Evolutionary conservation across 2,329 filamentous ascomycete species (phyloP).

Genomic region (Coleophoma cylindrospora): DNA sequence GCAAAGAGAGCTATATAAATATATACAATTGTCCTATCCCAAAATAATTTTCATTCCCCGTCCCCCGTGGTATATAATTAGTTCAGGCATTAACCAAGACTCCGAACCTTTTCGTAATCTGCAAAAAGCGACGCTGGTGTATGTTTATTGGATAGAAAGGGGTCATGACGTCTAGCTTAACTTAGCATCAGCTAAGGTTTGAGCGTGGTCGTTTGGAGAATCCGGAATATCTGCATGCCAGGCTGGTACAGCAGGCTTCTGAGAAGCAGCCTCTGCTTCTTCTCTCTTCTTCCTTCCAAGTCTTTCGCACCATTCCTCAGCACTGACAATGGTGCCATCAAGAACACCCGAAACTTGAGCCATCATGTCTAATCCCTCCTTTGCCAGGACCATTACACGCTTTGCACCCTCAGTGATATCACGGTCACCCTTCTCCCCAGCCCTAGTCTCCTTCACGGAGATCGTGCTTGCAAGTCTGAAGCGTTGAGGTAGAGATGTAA

Average conservation of each 20-base stretch:
- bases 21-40: too few species aligned
- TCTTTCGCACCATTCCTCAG: constrained; percentile 85
- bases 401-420: constrained; percentile 57
- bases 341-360: constrained; percentile 83
- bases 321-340: constrained; percentile 83
- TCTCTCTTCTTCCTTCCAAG: constrained; percentile 46
- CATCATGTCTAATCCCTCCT: constrained; percentile 93
- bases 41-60: too few species aligned
- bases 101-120: too few species aligned
- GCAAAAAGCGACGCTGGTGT: too few species aligned
- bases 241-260: neutral
- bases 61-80: too few species aligned
- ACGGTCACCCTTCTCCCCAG: constrained; percentile 34
- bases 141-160: too few species aligned
- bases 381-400: constrained; percentile 77
- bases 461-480: constrained; percentile 67
- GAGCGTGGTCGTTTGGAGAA: too few species aligned
- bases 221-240: neutral
- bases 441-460: constrained; percentile 22
- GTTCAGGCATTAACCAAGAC: too few species aligned
- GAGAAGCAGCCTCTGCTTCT: constrained; percentile 13
- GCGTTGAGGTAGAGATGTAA: constrained; percentile 78
- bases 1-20: too few species aligned
- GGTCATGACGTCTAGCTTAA: too few species aligned
- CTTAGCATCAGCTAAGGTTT: too few species aligned